phyloP scores from a whole-genome alignment of 2,329 filamentous ascomycete genomes.

The Colletotrichum sidae region DNA sequence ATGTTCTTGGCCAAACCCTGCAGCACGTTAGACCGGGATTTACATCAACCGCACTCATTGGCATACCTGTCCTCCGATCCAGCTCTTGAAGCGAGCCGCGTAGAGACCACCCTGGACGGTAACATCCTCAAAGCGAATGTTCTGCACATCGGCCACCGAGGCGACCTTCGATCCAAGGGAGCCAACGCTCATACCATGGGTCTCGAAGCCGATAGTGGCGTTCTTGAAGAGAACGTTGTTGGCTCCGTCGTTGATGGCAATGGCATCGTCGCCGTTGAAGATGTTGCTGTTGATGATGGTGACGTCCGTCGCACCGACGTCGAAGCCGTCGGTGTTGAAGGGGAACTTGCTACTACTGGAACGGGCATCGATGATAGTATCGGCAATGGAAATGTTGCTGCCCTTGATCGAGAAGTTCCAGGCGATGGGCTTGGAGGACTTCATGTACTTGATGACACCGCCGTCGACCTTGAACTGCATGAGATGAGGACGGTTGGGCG shows the following conservation, averaged over 20 bases:
- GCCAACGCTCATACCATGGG: slow-evolving; percentile 57
- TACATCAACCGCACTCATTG: too few species aligned
- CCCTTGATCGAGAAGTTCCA: slow-evolving; percentile 54
- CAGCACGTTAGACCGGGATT: not conserved
- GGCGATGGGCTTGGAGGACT: slow-evolving; percentile 56
- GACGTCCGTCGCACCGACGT: slow-evolving; percentile 46
- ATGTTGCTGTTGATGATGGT: slow-evolving; percentile 45
- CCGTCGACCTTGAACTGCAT: slow-evolving; percentile 51
- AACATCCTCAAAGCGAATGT: slow-evolving; percentile 56
- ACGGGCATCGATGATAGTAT: slow-evolving; percentile 53
- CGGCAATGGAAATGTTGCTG: slow-evolving; percentile 51
- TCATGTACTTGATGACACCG: slow-evolving; percentile 51
- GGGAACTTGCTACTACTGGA: slow-evolving; percentile 50
- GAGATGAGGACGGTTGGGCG: slow-evolving; percentile 52
- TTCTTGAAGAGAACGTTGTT: slow-evolving; percentile 52
- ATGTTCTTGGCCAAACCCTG: slow-evolving; percentile 55
- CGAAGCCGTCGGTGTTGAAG: slow-evolving; percentile 55
- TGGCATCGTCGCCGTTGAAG: slow-evolving; percentile 57
- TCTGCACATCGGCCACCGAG: slow-evolving; percentile 47
- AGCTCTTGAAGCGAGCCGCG: slow-evolving; percentile 57
- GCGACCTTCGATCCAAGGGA: slow-evolving; percentile 51
- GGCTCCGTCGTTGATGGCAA: slow-evolving; percentile 52
- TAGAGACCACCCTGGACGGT: slow-evolving; percentile 55
- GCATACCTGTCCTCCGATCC: slow-evolving; percentile 48
- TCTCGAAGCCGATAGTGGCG: slow-evolving; percentile 56